Base-by-base conservation (phyloP, 148 eudicot genomes). In the Bassia scoparia region DNA sequence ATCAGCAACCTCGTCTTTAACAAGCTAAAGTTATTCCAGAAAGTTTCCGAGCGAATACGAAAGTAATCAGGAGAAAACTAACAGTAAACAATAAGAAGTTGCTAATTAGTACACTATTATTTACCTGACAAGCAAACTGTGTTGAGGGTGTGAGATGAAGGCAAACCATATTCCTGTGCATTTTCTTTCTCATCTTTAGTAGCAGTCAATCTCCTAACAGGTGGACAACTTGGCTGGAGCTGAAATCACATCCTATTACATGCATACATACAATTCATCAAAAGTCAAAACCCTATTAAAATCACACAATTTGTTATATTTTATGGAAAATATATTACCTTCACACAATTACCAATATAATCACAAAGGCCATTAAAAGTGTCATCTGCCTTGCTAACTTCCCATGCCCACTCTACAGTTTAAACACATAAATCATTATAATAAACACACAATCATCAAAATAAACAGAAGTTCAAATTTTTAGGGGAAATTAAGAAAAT, bases 141-240 rank as follows among this genome's bases (percentile, higher is more conserved):
- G 85, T 96, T 96, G 60, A 95, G 99, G 81, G 97, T 96, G 84
- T 96, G 99, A 65, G 99, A 96, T 46, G 99, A 95, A 74, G 99
- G 96, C 77, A 95, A 82, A 44, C 99, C 99, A 80, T 92, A 92
- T 83, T 95, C 99, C 79, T 82, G 75, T 21, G 97, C 93, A 81
- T 95, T 92, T 23, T 92, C 97, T 83, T 80, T 79, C 90, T 95
- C 99, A 84, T 95, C 99, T 76, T 87, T 74, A 20, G 97, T 89
- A 74, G 84, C 86, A 44, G 89, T 88, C 73, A 95, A 78, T 84
- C 91, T 88, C 80, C 97, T 88, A 33, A 92, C 94, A 63, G 96
- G 94, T 68, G 97, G 97, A 58, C 82, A 86, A 33, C 83, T 88
- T 16, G 99, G 99, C 82, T 24, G 99, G 99, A 63, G 99, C 99